phyloP scores from a whole-genome alignment of 2,329 filamentous ascomycete species.

The Apiospora phragmitis region DNA sequence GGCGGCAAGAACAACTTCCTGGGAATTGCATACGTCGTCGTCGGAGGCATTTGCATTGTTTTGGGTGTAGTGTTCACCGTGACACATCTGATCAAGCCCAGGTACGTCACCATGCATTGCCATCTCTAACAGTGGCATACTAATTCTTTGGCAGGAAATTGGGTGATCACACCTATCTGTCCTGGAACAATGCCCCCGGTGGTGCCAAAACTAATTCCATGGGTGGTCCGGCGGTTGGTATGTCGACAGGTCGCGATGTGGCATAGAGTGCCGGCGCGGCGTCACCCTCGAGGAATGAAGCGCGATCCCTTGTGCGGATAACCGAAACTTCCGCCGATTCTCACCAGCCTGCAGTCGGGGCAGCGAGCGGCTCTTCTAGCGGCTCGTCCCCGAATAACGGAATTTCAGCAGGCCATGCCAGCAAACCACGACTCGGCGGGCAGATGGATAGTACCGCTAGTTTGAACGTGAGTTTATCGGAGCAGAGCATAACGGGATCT shows the following conservation, averaged over 20 bases:
- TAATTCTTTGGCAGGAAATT: conserved; percentile 69
- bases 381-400: not conserved
- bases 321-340: not conserved
- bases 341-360: not conserved
- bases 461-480: conserved; percentile 11
- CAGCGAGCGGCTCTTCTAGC: not conserved
- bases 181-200: conserved; percentile 74
- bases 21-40: conserved; percentile 92
- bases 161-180: conserved; percentile 95
- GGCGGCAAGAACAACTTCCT: conserved; percentile 94
- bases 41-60: conserved; percentile 89
- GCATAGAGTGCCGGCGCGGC: conserved; percentile 26
- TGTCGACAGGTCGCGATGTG: conserved; percentile 58
- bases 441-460: conserved; percentile 11
- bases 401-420: no score
- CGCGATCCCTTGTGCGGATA: conserved; percentile 9
- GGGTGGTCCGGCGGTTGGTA: conserved; percentile 41
- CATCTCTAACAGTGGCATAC: not conserved
- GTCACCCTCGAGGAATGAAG: conserved; percentile 11
- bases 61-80: conserved; percentile 86
- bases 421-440: not conserved
- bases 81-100: conserved; percentile 87
- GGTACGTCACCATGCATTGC: conserved; percentile 51
- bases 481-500: conserved; percentile 9
- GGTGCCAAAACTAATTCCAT: conserved; percentile 38